Percentiles rank a stretch among this genome's conserved stretches.
phyloP scores from a whole-genome alignment of 1,284 basidiomycete genomes.

The Tranzscheliella williamsii region DNA sequence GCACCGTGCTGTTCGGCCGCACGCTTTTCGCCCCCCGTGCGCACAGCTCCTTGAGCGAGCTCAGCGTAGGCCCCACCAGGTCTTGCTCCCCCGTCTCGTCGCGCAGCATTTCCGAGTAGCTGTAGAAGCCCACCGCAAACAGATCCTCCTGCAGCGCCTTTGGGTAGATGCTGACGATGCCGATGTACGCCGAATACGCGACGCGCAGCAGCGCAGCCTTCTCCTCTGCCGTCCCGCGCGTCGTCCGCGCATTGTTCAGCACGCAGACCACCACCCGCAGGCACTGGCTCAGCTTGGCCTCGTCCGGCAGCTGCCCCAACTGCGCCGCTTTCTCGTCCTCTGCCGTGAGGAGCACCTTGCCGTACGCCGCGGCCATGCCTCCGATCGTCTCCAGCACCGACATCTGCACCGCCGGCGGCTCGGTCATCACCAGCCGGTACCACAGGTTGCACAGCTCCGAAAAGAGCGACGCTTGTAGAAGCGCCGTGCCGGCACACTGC shows the following conservation, averaged over 20 bases:
- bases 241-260: conserved; percentile 71
- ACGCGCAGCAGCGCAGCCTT: conserved; percentile 70
- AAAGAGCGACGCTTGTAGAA: conserved; percentile 77
- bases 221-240: conserved; percentile 32
- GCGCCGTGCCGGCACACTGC: conserved; percentile 77
- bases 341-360: conserved; percentile 50
- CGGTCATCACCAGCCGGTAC: conserved; percentile 87
- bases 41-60: conserved; percentile 49
- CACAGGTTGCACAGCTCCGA: conserved; percentile 86
- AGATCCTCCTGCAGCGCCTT: conserved; percentile 71
- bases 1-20: conserved; percentile 58
- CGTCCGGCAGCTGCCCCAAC: conserved; percentile 60
- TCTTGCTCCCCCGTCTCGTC: conserved; percentile 51
- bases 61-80: conserved; percentile 42
- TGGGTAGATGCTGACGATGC: conserved; percentile 70
- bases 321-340: conserved; percentile 24
- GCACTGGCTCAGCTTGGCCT: conserved; percentile 70
- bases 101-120: conserved; percentile 71
- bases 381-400: conserved; percentile 76
- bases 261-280: conserved; percentile 79
- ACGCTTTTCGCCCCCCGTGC: conserved; percentile 49
- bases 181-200: conserved; percentile 71
- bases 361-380: conserved; percentile 69
- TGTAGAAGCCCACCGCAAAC: conserved; percentile 75
- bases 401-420: conserved; percentile 73